Evolutionary conservation across 352 stramenopile species (phyloP).

Genomic region (Phytophthora capsici): DNA sequence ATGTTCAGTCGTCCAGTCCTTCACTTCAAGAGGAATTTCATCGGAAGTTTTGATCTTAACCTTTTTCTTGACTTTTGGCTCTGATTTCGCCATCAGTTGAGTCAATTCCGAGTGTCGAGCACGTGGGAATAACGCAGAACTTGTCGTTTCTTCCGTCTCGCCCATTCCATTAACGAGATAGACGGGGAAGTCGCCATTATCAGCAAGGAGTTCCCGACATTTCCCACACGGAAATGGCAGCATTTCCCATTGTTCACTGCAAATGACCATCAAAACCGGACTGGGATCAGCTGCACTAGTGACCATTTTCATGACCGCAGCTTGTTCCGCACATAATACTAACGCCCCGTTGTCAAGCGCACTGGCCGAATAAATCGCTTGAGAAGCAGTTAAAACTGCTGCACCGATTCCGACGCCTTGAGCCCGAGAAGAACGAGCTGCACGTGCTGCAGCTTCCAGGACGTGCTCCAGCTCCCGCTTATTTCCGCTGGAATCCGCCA

Average conservation of each 20-base stretch:
- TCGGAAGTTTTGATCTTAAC: neutral
- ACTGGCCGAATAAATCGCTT: conserved; percentile 50
- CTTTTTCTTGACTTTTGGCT: neutral
- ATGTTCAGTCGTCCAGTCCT: conserved; percentile 63
- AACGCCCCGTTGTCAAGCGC: conserved; percentile 51
- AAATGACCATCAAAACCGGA: conserved; percentile 62
- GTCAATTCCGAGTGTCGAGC: conserved; percentile 42
- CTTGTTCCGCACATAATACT: conserved; percentile 63
- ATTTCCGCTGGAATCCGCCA: conserved; percentile 36
- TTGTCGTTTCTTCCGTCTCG: conserved; percentile 60
- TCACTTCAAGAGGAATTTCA: conserved; percentile 38
- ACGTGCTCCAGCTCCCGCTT: conserved; percentile 56
- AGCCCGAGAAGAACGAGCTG: conserved; percentile 30
- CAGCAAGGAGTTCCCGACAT: conserved; percentile 75
- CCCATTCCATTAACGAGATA: conserved; percentile 65
- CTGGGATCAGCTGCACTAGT: conserved; percentile 16
- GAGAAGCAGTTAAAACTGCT: conserved; percentile 52
- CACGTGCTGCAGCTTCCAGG: conserved; percentile 55
- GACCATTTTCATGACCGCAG: conserved; percentile 57
- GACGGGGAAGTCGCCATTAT: conserved; percentile 77
- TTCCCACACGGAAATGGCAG: conserved; percentile 66
- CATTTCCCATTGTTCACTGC: conserved; percentile 55
- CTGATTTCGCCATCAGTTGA: conserved; percentile 9
- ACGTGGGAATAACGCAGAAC: conserved; percentile 65
- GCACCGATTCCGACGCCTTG: conserved; percentile 52